These are phyloP conservation scores for Paragyromitra xinjiangensis DNA, from an alignment of 495 filamentous ascomycete species.

Conservation along the genomic window DNA sequence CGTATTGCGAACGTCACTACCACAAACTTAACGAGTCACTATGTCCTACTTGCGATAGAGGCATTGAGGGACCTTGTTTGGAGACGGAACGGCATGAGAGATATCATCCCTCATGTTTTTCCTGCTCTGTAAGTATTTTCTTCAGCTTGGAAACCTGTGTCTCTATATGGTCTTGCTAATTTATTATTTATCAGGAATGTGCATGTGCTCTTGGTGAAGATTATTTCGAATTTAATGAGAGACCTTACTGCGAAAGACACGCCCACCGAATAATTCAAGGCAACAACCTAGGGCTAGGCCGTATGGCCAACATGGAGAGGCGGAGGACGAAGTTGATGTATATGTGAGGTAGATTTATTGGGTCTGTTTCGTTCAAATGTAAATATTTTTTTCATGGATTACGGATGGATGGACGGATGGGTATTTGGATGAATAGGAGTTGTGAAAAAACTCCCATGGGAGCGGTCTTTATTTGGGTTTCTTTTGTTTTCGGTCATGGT, in stretches of 20 bases:
- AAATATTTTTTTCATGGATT: constrained; percentile 39
- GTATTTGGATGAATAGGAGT: constrained; percentile 5
- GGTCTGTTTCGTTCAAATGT: constrained; percentile 31
- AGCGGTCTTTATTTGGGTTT: constrained; percentile 26
- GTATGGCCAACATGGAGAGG: constrained; percentile 69
- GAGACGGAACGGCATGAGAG: constrained; percentile 80
- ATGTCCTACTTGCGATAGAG: constrained; percentile 78
- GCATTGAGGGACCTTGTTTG: constrained; percentile 95
- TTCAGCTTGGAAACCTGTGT: not conserved
- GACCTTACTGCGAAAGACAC: constrained; percentile 84
- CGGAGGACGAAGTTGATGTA: constrained; percentile 87
- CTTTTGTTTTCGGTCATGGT: constrained; percentile 22
- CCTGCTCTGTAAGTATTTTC: constrained; percentile 71
- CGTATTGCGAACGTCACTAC: constrained; percentile 93
- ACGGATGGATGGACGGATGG: constrained; percentile 12
- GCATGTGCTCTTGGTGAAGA: constrained; percentile 55
- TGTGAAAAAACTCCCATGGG: constrained; percentile 8
- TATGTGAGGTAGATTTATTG: constrained; percentile 63
- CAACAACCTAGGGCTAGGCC: constrained; percentile 56
- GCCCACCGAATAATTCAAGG: constrained; percentile 70
- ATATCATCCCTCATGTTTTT: constrained; percentile 87
- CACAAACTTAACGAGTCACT: constrained; percentile 88
- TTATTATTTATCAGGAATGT: constrained; percentile 56
- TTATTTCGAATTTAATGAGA: constrained; percentile 74
- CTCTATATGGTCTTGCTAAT: constrained; percentile 7